Percentiles rank a stretch among this genome's conserved stretches.
Evolutionary conservation across 2,329 filamentous ascomycete genomes (phyloP).

Genomic region (Fusarium hainanense): DNA sequence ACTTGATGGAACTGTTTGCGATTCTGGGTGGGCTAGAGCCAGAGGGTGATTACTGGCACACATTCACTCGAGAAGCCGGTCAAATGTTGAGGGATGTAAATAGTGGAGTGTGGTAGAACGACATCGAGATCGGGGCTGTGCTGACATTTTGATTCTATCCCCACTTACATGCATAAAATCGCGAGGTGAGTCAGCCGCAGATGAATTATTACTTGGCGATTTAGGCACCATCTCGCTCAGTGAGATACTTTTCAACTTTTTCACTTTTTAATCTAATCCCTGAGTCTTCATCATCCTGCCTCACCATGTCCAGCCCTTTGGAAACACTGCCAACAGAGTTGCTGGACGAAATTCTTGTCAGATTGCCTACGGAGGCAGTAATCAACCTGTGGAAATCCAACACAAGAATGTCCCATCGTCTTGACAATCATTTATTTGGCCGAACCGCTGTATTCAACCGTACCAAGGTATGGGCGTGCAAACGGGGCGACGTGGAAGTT

Average conservation of each 20-base stretch:
- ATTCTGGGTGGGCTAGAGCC: background rate
- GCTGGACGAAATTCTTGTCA: too few species aligned
- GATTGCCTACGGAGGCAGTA: too few species aligned
- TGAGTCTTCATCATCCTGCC: too few species aligned
- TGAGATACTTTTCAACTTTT: background rate
- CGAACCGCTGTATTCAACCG: background rate
- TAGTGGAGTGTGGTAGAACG: background rate
- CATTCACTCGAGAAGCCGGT: background rate
- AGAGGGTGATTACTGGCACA: background rate
- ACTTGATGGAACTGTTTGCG: background rate
- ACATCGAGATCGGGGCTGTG: too few species aligned
- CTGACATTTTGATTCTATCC: too few species aligned
- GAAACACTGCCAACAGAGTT: too few species aligned
- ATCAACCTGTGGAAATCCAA: too few species aligned
- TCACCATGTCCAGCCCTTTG: too few species aligned
- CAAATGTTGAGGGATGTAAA: background rate
- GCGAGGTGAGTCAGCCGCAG: background rate
- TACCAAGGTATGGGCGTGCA: background rate
- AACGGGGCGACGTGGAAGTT: background rate
- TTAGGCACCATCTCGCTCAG: background rate
- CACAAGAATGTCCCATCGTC: too few species aligned
- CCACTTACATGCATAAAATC: background rate
- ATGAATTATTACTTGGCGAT: too few species aligned
- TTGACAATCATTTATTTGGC: background rate
- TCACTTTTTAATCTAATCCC: rapidly evolving